Conservation (phyloP, 257 asterid species). For the Datura wrightii region DNA sequence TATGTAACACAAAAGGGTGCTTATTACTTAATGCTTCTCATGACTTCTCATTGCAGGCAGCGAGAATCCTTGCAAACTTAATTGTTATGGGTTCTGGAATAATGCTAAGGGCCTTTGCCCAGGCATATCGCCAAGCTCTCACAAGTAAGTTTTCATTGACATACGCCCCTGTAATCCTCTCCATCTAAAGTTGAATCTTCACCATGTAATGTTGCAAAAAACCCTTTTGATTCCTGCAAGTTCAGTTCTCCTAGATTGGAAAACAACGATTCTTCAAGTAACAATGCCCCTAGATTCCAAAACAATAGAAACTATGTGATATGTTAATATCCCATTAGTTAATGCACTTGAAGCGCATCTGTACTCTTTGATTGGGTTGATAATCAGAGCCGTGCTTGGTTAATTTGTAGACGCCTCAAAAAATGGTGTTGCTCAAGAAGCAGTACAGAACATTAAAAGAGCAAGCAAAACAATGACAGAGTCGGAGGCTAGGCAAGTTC, state of each 20-base stretch:
- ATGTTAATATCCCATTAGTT: not conserved
- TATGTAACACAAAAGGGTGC: not conserved
- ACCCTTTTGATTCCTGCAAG: not conserved
- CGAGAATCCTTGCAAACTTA: slow-evolving; percentile 65
- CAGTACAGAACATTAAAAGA: slow-evolving; percentile 57
- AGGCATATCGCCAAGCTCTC: slow-evolving; percentile 82
- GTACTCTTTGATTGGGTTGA: not conserved
- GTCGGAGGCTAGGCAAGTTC: slow-evolving; percentile 78
- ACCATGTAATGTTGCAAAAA: not conserved
- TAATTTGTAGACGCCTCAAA: slow-evolving; percentile 66
- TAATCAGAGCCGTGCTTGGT: not conserved
- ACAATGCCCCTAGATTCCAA: not conserved
- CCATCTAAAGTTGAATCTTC: slow-evolving; percentile 12
- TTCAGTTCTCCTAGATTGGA: not conserved
- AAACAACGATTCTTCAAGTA: not conserved
- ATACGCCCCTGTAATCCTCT: not conserved
- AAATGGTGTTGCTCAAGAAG: slow-evolving; percentile 78
- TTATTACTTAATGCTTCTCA: not conserved
- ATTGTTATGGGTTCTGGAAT: slow-evolving; percentile 67
- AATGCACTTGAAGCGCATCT: not conserved
- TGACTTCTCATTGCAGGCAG: slow-evolving; percentile 52
- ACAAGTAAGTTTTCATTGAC: slow-evolving; percentile 53
- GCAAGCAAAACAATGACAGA: slow-evolving; percentile 72
- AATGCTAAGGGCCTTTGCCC: slow-evolving; percentile 65
- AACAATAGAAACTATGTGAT: not conserved